Base-by-base conservation (phyloP, 2,329 filamentous ascomycete genomes). In the Coniochaeta pulveracea region DNA sequence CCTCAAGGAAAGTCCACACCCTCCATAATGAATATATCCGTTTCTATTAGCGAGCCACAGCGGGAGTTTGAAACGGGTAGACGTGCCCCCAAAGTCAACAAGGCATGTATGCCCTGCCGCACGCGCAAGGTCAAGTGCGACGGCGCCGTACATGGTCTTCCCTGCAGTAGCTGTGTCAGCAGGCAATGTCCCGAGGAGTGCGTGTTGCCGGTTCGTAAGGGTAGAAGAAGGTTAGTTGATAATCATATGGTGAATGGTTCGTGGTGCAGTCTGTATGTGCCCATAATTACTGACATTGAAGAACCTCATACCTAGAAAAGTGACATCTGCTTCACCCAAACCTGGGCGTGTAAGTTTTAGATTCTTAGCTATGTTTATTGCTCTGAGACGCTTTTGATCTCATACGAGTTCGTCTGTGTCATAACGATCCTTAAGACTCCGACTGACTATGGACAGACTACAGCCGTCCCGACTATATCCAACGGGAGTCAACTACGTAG, bases 91-190 rank as follows among this genome's bases (percentile, higher is more conserved):
- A 42, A 39, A 36, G 35, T 36, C 22, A 42, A 44, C 39, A 46
- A 44, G 37, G 43, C 43, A 34, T 46, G 43, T 38, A 30, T 39
- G 41, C 41, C 37, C 34, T 46, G 43, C 33, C 37, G 40, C 36
- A 28, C 21, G 32, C 43, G 43, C 36, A 46, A 46, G 41, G 38
- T 46, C 34, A 43, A 43, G 37, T 46, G 43, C 41, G 37, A 45
- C 42, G 43, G 41, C 33, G 40, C 41, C 25, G 36, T 39, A 37
- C 39, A 37, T 36, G 43, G 43, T 27, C 39, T 43, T 28, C 43
- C 43, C 30, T 46, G 43, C 36, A 45, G 43, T 34, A 41, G 39
- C 37, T 46, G 43, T 38, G 42, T 37, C 33, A 43, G 38, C 37
- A 42, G 40, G 34, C 34, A 43, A 33, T 42, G 41, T 41, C 34